These are phyloP conservation scores for Aciculosporium take DNA, from an alignment of 2,329 filamentous ascomycete genomes.

Conservation along the genomic window DNA sequence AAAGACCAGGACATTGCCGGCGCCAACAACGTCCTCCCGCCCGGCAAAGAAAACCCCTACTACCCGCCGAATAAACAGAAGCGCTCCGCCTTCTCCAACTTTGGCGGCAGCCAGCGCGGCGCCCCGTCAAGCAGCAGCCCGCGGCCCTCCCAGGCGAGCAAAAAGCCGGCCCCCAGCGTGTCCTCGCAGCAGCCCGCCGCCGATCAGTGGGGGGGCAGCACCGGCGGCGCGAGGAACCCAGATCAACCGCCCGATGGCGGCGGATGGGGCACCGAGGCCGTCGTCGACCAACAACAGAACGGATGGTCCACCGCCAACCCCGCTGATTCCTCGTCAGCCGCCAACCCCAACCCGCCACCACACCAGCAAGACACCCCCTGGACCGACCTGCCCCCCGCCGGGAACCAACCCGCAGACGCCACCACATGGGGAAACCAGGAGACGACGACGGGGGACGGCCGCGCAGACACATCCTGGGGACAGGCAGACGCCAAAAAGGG, in stretches of 20 bases:
- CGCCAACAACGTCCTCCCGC: constrained; percentile 18
- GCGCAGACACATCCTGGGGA: background rate
- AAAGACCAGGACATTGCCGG: constrained; percentile 13
- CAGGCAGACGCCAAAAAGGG: background rate
- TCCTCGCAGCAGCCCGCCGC: background rate
- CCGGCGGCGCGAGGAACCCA: background rate
- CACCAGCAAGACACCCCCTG: background rate
- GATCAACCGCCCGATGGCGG: background rate
- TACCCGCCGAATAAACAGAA: constrained; percentile 15
- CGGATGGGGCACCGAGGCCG: background rate
- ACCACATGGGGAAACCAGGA: background rate
- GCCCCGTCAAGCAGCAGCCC: constrained; percentile 2
- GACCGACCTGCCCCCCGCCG: too few species aligned
- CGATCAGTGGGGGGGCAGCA: background rate
- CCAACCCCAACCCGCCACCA: background rate
- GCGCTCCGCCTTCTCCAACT: constrained; percentile 10
- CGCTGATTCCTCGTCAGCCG: background rate
- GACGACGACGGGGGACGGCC: constrained; percentile 4
- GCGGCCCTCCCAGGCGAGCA: constrained; percentile 2
- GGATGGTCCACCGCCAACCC: background rate
- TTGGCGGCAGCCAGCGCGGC: constrained; percentile 6
- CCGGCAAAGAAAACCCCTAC: constrained; percentile 15
- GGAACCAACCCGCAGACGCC: too few species aligned
- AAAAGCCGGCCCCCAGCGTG: background rate
- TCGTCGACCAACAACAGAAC: background rate